phyloP scores from a whole-genome alignment of 768 basidiomycete species.

The Tricholomella constricta region DNA sequence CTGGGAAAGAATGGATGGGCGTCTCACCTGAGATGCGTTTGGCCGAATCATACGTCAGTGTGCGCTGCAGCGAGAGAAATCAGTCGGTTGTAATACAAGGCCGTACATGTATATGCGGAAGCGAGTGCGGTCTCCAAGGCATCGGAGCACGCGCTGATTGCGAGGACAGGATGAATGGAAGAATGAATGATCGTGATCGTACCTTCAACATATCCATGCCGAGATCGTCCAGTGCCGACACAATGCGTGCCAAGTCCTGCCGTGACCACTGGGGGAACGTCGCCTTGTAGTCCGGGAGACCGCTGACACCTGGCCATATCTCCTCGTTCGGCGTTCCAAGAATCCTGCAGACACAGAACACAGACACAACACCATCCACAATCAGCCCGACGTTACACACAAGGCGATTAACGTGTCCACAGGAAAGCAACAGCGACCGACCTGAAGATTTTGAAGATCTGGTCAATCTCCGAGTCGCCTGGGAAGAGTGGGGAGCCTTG shows the following conservation, averaged over 20 bases:
- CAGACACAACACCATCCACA: no score
- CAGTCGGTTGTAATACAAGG: not conserved
- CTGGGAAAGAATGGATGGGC: not conserved
- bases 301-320: slow-evolving; percentile 86
- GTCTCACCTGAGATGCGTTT: slow-evolving; percentile 87
- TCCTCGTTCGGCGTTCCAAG: slow-evolving; percentile 94
- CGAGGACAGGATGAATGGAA: not conserved
- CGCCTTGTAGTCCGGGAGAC: slow-evolving; percentile 92
- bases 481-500: slow-evolving; percentile 89
- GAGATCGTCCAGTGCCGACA: slow-evolving; percentile 70
- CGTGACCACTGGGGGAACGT: slow-evolving; percentile 95
- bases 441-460: slow-evolving; percentile 99
- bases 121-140: not conserved
- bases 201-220: slow-evolving; percentile 85
- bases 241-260: slow-evolving; percentile 67
- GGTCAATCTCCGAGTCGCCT: slow-evolving; percentile 99
- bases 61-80: slow-evolving; percentile 44
- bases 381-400: no score
- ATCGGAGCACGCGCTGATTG: not conserved
- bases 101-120: not conserved
- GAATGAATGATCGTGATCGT: not conserved
- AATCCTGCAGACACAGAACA: slow-evolving; percentile 55
- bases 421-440: no score
- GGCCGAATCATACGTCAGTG: slow-evolving; percentile 85
- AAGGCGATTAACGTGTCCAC: no score